These are phyloP conservation scores for Gorgonomyces haynaldii DNA, from an alignment of 192 early-diverging fungal genomes.

Conservation along the genomic window DNA sequence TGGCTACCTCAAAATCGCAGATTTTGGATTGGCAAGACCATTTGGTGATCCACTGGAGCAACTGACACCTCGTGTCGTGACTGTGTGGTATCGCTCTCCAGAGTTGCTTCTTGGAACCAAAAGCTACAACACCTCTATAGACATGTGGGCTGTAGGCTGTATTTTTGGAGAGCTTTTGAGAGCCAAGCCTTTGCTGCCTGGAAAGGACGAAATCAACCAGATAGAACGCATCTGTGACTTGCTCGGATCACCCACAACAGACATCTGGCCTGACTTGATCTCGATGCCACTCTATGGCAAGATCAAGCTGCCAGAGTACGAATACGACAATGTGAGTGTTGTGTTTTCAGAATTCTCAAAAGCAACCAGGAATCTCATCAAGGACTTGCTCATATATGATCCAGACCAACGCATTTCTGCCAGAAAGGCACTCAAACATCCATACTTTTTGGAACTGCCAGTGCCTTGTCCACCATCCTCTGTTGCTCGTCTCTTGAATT, in stretches of 20 bases:
- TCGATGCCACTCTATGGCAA: slow-evolving; percentile 48
- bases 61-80: slow-evolving; percentile 82
- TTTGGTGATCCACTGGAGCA: slow-evolving; percentile 63
- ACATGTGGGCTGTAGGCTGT: slow-evolving; percentile 86
- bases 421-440: slow-evolving; percentile 75
- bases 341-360: slow-evolving; percentile 41
- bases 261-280: slow-evolving; percentile 68
- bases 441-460: slow-evolving; percentile 59
- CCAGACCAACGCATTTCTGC: slow-evolving; percentile 80
- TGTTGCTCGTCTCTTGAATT: no score
- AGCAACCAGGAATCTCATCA: slow-evolving; percentile 46
- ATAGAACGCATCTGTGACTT: slow-evolving; percentile 73
- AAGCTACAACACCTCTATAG: slow-evolving; percentile 80
- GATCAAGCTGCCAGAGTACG: slow-evolving; percentile 47
- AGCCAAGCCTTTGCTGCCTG: slow-evolving; percentile 62
- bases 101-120: slow-evolving; percentile 78
- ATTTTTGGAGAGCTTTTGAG: slow-evolving; percentile 88
- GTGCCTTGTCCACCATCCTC: slow-evolving; percentile 13
- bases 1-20: slow-evolving; percentile 86
- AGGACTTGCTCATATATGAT: slow-evolving; percentile 51
- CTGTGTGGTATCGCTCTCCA: slow-evolving; percentile 94
- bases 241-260: slow-evolving; percentile 72
- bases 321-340: slow-evolving; percentile 46
- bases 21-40: slow-evolving; percentile 80
- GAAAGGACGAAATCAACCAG: slow-evolving; percentile 81